These are phyloP conservation scores for Ochromonas danica DNA, from an alignment of 108 stramenopile species.

Conservation along the genomic window DNA sequence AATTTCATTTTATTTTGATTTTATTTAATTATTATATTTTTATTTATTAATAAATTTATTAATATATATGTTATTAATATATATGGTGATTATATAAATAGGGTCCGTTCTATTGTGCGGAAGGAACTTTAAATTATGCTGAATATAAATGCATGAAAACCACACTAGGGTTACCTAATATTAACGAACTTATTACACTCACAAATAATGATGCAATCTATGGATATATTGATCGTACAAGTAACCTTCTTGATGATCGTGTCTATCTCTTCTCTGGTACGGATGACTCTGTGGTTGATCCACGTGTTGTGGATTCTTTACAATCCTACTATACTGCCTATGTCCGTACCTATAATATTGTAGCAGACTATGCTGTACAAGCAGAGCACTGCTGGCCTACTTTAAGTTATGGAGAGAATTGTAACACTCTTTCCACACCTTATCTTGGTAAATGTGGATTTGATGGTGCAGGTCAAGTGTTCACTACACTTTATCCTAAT, in stretches of 20 bases:
- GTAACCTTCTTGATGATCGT: not conserved
- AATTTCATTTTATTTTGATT: too few species aligned
- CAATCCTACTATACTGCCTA: slow-evolving; percentile 1
- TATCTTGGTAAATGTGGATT: slow-evolving; percentile 7
- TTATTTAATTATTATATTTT: too few species aligned
- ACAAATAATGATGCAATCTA: not conserved
- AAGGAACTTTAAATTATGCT: not conserved
- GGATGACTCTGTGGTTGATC: slow-evolving; percentile 23
- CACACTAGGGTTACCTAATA: not conserved
- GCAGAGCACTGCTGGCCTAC: slow-evolving; percentile 21
- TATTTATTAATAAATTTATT: too few species aligned
- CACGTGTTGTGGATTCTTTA: not conserved
- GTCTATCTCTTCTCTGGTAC: slow-evolving; percentile 13
- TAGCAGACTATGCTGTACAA: not conserved
- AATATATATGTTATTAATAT: too few species aligned
- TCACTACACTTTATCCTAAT: not conserved
- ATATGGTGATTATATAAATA: too few species aligned
- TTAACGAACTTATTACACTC: not conserved
- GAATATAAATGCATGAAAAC: slow-evolving; percentile 21
- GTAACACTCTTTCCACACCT: not conserved
- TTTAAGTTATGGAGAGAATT: not conserved
- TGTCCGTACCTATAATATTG: not conserved
- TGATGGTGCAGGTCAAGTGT: not conserved
- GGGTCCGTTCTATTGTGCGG: slow-evolving; percentile 21
- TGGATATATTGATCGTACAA: not conserved